These are phyloP conservation scores for Collybia sordida DNA, from an alignment of 768 basidiomycete genomes.

Conservation along the genomic window DNA sequence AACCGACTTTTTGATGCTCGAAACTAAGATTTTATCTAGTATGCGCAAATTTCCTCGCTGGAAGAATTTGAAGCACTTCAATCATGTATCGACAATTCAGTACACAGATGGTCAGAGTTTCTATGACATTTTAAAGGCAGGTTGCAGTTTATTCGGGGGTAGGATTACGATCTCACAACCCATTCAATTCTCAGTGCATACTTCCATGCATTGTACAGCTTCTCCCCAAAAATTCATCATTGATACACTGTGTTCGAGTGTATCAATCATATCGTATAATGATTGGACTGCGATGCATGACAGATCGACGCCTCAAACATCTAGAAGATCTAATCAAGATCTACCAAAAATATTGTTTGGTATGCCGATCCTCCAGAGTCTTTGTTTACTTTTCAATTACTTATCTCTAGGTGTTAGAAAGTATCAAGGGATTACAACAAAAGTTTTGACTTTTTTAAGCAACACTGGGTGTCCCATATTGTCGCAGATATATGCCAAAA, in stretches of 20 bases:
- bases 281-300: conserved; percentile 24
- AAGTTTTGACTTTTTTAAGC: conserved; percentile 28
- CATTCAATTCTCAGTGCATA: conserved; percentile 18
- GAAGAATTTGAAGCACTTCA: conserved; percentile 28
- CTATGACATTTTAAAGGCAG: conserved; percentile 27
- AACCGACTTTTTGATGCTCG: background rate
- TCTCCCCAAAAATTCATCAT: conserved; percentile 20
- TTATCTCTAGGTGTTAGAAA: too few relatives aligned
- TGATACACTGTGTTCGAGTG: conserved; percentile 24
- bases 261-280: conserved; percentile 20
- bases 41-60: conserved; percentile 26
- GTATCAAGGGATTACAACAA: conserved; percentile 22
- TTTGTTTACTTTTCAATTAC: too few relatives aligned
- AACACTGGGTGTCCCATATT: conserved; percentile 23
- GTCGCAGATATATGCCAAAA: conserved; percentile 20
- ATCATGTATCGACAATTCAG: conserved; percentile 21
- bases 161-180: background rate
- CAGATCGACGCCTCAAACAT: conserved; percentile 17
- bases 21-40: conserved; percentile 9
- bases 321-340: conserved; percentile 13
- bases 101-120: conserved; percentile 28
- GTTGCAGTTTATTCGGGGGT: background rate
- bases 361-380: too few relatives aligned
- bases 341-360: too few relatives aligned
- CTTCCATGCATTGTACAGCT: conserved; percentile 25